phyloP scores from a whole-genome alignment of 257 asterid genomes.

The Ilex aquifolium region DNA sequence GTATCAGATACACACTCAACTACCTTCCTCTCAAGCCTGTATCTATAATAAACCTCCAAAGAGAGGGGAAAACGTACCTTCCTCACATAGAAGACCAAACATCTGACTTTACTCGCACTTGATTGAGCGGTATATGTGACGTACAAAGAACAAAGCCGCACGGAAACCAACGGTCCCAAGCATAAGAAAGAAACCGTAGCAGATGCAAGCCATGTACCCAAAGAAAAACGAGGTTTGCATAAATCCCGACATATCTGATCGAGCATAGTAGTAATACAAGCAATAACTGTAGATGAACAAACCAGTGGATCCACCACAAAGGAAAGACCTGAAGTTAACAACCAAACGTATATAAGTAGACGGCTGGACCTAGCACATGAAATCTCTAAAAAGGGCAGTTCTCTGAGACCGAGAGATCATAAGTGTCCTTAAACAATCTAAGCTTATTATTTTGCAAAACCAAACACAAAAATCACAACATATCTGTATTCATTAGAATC shows the following conservation, averaged over 20 bases:
- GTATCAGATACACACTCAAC: no score
- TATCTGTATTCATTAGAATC: no score
- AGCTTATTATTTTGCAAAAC: no score
- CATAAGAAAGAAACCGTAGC: conserved; percentile 88
- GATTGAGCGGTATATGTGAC: conserved; percentile 72
- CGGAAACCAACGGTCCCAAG: conserved; percentile 88
- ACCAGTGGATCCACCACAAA: conserved; percentile 46
- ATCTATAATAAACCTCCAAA: no score
- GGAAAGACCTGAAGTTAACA: conserved; percentile 27
- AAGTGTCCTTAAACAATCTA: no score
- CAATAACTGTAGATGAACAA: conserved; percentile 36
- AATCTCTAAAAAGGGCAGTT: no score
- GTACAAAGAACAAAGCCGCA: conserved; percentile 78
- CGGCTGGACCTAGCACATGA: no score
- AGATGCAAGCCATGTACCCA: conserved; percentile 79
- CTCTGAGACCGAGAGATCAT: no score
- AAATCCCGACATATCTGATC: conserved; percentile 44
- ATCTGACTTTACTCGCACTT: conserved; percentile 49
- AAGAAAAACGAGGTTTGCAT: conserved; percentile 41
- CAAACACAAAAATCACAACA: no score
- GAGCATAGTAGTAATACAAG: conserved; percentile 38
- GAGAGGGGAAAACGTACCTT: background rate
- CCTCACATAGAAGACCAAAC: background rate
- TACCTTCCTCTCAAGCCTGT: no score
- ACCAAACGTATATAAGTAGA: background rate